Conservation (phyloP, 495 filamentous ascomycete species). For the Aspergillus mulundensis region DNA sequence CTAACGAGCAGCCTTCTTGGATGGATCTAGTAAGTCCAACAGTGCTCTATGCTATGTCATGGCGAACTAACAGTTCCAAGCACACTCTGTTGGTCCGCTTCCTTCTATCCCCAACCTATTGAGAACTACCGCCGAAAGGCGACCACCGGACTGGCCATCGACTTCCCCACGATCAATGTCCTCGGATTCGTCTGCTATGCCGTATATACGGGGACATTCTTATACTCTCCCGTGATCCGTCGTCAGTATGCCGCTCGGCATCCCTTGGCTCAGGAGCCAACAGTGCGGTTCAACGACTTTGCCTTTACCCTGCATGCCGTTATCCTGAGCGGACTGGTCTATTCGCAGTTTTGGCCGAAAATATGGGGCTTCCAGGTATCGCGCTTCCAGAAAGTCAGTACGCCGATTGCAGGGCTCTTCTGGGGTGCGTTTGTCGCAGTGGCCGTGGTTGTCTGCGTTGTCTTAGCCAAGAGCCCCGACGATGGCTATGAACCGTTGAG, state of each 20-base stretch:
- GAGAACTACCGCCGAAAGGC: slow-evolving; percentile 70
- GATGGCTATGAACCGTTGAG: slow-evolving; percentile 48
- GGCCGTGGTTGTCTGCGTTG: slow-evolving; percentile 50
- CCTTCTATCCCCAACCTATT: slow-evolving; percentile 88
- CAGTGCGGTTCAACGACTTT: slow-evolving; percentile 86
- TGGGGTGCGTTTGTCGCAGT: slow-evolving; percentile 62
- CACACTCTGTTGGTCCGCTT: slow-evolving; percentile 74
- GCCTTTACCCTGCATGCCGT: slow-evolving; percentile 79
- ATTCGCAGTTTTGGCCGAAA: slow-evolving; percentile 65
- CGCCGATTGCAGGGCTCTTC: slow-evolving; percentile 60
- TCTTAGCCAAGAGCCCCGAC: slow-evolving; percentile 46
- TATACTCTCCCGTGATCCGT: slow-evolving; percentile 73
- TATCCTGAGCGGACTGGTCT: slow-evolving; percentile 59
- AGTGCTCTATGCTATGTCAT: background rate
- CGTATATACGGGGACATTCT: slow-evolving; percentile 65
- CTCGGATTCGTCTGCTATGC: slow-evolving; percentile 80
- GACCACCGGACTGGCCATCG: slow-evolving; percentile 77
- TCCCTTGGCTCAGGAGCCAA: slow-evolving; percentile 64
- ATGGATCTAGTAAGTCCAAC: slow-evolving; percentile 41
- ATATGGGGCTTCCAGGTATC: slow-evolving; percentile 72
- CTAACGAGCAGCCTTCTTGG: slow-evolving; percentile 31
- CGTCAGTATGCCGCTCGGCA: slow-evolving; percentile 82
- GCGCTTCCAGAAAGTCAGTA: slow-evolving; percentile 53
- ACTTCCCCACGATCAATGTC: slow-evolving; percentile 79
- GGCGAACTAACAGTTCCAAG: slow-evolving; percentile 21